phyloP scores from a whole-genome alignment of 495 filamentous ascomycete genomes.

The Pyrenula aspistea region DNA sequence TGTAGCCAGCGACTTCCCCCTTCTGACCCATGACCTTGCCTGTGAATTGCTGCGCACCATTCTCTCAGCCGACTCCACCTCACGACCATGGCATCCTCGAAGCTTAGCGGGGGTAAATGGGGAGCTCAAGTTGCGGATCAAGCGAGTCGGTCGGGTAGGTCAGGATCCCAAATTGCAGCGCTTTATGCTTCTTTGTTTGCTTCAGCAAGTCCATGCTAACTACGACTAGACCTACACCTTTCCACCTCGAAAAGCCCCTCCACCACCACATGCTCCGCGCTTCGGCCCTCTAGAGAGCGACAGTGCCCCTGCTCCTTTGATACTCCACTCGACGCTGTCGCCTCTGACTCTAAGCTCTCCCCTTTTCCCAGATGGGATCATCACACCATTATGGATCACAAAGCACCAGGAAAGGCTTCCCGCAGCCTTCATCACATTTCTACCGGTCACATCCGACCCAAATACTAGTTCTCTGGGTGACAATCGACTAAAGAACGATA shows the following conservation, averaged over 20 bases:
- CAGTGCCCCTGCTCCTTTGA: slow-evolving; percentile 27
- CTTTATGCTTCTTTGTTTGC: slow-evolving; percentile 9
- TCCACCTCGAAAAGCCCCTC: slow-evolving; percentile 50
- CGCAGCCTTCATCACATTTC: slow-evolving; percentile 66
- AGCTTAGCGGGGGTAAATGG: slow-evolving; percentile 21
- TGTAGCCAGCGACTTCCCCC: slow-evolving; percentile 55
- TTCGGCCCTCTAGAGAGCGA: slow-evolving; percentile 34
- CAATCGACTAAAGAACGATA: slow-evolving; percentile 79
- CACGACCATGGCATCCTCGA: slow-evolving; percentile 43
- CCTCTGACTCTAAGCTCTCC: slow-evolving; percentile 69
- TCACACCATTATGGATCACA: slow-evolving; percentile 66
- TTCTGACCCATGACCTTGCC: slow-evolving; percentile 51
- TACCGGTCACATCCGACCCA: slow-evolving; percentile 55
- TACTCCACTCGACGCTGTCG: slow-evolving; percentile 79
- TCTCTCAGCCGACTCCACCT: slow-evolving; percentile 49
- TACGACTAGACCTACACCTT: slow-evolving; percentile 42
- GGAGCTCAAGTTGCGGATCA: slow-evolving; percentile 45
- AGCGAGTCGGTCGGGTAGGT: slow-evolving; percentile 68
- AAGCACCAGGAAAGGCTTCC: slow-evolving; percentile 80
- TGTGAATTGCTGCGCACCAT: slow-evolving; percentile 57
- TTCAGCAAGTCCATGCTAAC: not conserved
- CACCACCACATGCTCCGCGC: slow-evolving; percentile 36
- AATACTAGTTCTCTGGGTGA: slow-evolving; percentile 61
- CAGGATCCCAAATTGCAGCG: not conserved
- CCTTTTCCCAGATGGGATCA: slow-evolving; percentile 76